Conservation (phyloP, 164 flowering plant species). For the Vitis cinerea region DNA sequence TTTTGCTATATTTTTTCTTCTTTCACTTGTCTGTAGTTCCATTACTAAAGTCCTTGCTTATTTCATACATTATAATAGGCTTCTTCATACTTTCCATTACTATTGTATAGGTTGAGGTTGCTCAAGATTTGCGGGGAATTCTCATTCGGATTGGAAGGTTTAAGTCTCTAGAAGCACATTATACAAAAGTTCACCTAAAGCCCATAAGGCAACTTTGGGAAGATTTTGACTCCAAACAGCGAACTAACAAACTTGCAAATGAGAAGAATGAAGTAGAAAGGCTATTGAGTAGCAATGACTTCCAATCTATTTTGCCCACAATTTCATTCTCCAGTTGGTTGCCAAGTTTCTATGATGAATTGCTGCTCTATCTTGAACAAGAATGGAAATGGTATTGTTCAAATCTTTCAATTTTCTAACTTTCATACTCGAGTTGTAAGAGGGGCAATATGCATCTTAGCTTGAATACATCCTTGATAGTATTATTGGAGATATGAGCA, state of each 20-base stretch:
- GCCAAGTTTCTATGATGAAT: slow-evolving; percentile 91
- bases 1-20: not conserved
- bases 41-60: slow-evolving; percentile 1
- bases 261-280: slow-evolving; percentile 64
- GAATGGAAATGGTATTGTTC: slow-evolving; percentile 96
- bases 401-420: not conserved
- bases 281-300: slow-evolving; percentile 37
- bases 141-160: slow-evolving; percentile 91
- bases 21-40: not conserved
- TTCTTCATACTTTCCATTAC: not conserved
- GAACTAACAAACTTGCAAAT: slow-evolving; percentile 44
- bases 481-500: not conserved
- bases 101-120: slow-evolving; percentile 60
- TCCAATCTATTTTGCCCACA: slow-evolving; percentile 33
- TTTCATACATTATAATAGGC: not conserved
- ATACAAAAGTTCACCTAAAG: slow-evolving; percentile 86
- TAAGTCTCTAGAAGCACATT: slow-evolving; percentile 75
- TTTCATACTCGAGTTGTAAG: not conserved
- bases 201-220: slow-evolving; percentile 87
- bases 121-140: slow-evolving; percentile 85
- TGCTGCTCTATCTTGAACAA: slow-evolving; percentile 93
- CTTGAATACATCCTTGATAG: not conserved
- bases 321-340: slow-evolving; percentile 81
- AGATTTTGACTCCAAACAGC: slow-evolving; percentile 68
- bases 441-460: not conserved